A percentile compares a stretch with the other conserved stretches of the same genome.
phyloP scores from a whole-genome alignment of 75 land plant species.

The Sequoiadendron giganteum region DNA sequence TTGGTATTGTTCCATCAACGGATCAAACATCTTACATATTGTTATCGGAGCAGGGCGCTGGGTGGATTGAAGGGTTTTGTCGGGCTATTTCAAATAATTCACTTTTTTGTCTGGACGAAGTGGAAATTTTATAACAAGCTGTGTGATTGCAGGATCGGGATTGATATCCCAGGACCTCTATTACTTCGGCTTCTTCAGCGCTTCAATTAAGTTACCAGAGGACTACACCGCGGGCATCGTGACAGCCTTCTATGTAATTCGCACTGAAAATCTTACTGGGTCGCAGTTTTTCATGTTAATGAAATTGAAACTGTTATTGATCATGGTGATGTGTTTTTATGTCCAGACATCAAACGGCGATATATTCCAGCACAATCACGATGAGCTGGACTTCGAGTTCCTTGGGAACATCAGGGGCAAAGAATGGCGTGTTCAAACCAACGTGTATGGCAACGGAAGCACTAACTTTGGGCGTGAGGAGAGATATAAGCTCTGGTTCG shows the following conservation, averaged over 20 bases:
- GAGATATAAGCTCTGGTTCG: constrained; percentile 71
- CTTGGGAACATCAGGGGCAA: constrained; percentile 71
- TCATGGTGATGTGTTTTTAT: constrained; percentile 1
- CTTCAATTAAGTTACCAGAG: constrained; percentile 67
- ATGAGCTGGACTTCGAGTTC: constrained; percentile 89
- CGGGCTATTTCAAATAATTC: neutral
- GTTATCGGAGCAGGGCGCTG: too few species aligned
- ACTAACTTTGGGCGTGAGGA: constrained; percentile 69
- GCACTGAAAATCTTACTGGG: neutral
- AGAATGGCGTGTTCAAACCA: constrained; percentile 76
- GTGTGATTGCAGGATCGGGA: constrained; percentile 57
- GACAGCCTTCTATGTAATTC: constrained; percentile 72
- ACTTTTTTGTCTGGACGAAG: neutral
- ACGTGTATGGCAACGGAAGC: constrained; percentile 87
- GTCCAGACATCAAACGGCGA: constrained; percentile 79
- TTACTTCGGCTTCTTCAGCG: constrained; percentile 76
- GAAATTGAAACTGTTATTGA: neutral
- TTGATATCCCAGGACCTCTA: constrained; percentile 50
- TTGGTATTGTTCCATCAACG: neutral
- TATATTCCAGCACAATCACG: constrained; percentile 59
- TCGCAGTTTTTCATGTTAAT: neutral
- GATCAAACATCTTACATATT: too few species aligned
- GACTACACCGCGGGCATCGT: constrained; percentile 73
- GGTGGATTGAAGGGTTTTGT: neutral
- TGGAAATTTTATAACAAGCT: neutral